These are phyloP conservation scores for Pugionium dolabratum DNA, from an alignment of 345 rosid species.

Conservation along the genomic window DNA sequence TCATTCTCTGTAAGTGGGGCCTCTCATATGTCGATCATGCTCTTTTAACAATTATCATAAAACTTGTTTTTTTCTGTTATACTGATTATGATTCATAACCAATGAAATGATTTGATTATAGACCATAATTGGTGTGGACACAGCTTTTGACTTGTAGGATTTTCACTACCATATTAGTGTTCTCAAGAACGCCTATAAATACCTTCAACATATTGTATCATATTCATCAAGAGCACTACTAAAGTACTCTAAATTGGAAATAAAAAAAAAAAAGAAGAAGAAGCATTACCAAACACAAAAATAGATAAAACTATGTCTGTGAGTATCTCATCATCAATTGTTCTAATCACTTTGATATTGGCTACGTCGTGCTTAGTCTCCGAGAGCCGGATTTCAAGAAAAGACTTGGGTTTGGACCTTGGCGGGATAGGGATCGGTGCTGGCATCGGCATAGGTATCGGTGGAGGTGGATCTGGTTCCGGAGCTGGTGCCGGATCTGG, in stretches of 20 bases:
- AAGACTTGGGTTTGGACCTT: slow-evolving; percentile 74
- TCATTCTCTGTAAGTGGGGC: slow-evolving; percentile 20
- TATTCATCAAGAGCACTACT: slow-evolving; percentile 33
- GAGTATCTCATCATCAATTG: slow-evolving; percentile 30
- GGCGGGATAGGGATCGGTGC: slow-evolving; percentile 74
- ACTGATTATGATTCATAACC: no score
- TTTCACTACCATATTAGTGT: slow-evolving; percentile 9
- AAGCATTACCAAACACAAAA: slow-evolving; percentile 19
- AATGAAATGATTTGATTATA: not conserved
- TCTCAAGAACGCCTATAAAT: slow-evolving; percentile 36
- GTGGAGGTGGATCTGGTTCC: slow-evolving; percentile 63
- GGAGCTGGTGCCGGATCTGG: slow-evolving; percentile 67
- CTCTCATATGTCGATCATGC: slow-evolving; percentile 28
- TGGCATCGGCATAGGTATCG: slow-evolving; percentile 73
- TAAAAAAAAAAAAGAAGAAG: not conserved
- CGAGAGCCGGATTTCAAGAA: slow-evolving; percentile 65
- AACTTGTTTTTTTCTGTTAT: not conserved
- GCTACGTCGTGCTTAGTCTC: slow-evolving; percentile 39
- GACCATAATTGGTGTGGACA: slow-evolving; percentile 5
- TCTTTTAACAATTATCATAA: slow-evolving; percentile 1
- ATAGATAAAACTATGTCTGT: slow-evolving; percentile 24
- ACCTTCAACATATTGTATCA: slow-evolving; percentile 21
- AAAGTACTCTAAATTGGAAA: slow-evolving; percentile 6
- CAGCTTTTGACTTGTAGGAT: slow-evolving; percentile 25
- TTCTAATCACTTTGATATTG: slow-evolving; percentile 33